These are phyloP conservation scores for Protomyces inundatus DNA, from an alignment of 1,139 yeast species.

Conservation along the genomic window DNA sequence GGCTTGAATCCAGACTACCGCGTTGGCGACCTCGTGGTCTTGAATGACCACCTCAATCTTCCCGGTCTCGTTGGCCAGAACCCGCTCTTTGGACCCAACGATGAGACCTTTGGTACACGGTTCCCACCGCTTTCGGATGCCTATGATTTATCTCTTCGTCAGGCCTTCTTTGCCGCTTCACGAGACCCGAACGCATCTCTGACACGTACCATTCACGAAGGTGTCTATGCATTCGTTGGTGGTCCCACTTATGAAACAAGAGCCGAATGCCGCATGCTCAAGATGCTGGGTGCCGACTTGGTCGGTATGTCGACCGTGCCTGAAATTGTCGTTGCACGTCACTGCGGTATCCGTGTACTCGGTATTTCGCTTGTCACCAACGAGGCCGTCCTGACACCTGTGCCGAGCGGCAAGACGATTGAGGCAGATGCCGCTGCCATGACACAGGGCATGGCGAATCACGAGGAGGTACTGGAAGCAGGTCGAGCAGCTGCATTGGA, in stretches of 20 bases:
- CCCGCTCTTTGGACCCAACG: slow-evolving; percentile 83
- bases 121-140: slow-evolving; percentile 88
- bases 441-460: slow-evolving; percentile 78
- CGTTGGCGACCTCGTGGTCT: slow-evolving; percentile 79
- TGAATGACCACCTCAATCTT: slow-evolving; percentile 68
- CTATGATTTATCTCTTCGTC: slow-evolving; percentile 67
- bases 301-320: slow-evolving; percentile 99
- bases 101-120: slow-evolving; percentile 74
- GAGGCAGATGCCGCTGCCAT: slow-evolving; percentile 48
- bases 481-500: slow-evolving; percentile 77
- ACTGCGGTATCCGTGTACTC: slow-evolving; percentile 66
- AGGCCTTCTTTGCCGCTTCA: slow-evolving; percentile 47
- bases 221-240: slow-evolving; percentile 75
- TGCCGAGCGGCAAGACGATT: slow-evolving; percentile 56
- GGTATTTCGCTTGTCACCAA: slow-evolving; percentile 87
- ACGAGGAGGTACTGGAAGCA: slow-evolving; percentile 78
- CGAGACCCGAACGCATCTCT: slow-evolving; percentile 45
- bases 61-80: slow-evolving; percentile 89
- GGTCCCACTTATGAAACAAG: slow-evolving; percentile 95
- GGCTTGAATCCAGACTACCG: slow-evolving; percentile 62
- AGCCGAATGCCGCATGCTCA: slow-evolving; percentile 79
- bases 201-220: slow-evolving; percentile 69
- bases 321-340: slow-evolving; percentile 88
- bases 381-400: slow-evolving; percentile 66
- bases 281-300: slow-evolving; percentile 77